A percentile compares a stretch with the other conserved stretches of the same genome.
Conservation (phyloP, 208 protist species). For the Wallacemonas rigidus region DNA sequence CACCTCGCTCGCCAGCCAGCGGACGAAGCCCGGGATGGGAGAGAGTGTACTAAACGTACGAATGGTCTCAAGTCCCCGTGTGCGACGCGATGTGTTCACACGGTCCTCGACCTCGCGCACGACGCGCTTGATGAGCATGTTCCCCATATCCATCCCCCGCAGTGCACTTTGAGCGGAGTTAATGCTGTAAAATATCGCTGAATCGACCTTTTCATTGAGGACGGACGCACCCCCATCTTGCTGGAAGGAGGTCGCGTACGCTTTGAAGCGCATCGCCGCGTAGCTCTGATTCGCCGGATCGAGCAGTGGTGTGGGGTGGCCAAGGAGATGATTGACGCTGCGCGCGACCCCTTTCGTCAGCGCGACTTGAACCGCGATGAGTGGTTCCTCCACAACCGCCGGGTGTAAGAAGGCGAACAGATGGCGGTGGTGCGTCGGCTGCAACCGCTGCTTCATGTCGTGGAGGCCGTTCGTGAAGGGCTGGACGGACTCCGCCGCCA, state of each 20-base stretch:
- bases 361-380: conserved; percentile 86
- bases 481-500: conserved; percentile 71
- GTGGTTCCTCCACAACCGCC: conserved; percentile 76
- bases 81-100: conserved; percentile 54
- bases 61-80: conserved; percentile 42
- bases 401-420: conserved; percentile 87
- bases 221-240: conserved; percentile 1
- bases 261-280: conserved; percentile 19
- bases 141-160: conserved; percentile 85
- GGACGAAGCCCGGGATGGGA: conserved; percentile 78
- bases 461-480: conserved; percentile 58
- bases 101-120: conserved; percentile 74
- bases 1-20: conserved; percentile 66
- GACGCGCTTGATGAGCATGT: conserved; percentile 87
- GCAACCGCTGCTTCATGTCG: conserved; percentile 73
- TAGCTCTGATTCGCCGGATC: conserved; percentile 29
- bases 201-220: conserved; percentile 55
- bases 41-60: conserved; percentile 78
- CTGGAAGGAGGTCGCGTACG: conserved; percentile 2
- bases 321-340: conserved; percentile 66
- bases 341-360: conserved; percentile 58
- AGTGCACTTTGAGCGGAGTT: conserved; percentile 77
- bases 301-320: conserved; percentile 45
- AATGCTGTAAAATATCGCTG: conserved; percentile 90
- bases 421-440: conserved; percentile 64